Conservation (phyloP, 73 alveolate species). For the Paramecium sexaurelia region DNA sequence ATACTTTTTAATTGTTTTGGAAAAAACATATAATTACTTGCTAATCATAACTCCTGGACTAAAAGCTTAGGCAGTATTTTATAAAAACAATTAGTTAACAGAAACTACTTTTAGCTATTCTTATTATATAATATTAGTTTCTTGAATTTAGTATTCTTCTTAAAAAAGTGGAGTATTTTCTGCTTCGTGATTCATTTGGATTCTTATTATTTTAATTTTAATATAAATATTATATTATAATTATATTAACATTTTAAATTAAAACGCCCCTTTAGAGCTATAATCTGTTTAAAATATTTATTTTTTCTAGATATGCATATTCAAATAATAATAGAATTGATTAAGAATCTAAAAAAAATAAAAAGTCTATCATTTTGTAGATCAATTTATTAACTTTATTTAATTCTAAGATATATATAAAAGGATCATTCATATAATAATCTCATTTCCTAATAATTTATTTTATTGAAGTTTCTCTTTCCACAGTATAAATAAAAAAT, state of each 20-base stretch:
- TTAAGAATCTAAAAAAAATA: too few relatives aligned
- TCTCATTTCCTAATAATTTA: not conserved
- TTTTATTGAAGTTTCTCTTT: not conserved
- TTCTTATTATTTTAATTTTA: not conserved
- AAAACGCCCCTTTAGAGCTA: too few relatives aligned
- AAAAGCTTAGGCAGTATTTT: constrained; percentile 16
- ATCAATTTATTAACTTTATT: too few relatives aligned
- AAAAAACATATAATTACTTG: not conserved
- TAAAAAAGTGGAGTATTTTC: not conserved
- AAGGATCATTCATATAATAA: not conserved
- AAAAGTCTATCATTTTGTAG: too few relatives aligned
- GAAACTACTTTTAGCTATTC: not conserved
- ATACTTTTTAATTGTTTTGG: not conserved
- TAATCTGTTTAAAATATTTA: too few relatives aligned
- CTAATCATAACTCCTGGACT: not conserved
- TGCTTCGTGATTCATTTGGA: constrained; percentile 39
- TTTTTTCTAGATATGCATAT: too few relatives aligned
- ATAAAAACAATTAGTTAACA: not conserved
- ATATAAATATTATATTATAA: not conserved
- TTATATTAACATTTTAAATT: too few relatives aligned
- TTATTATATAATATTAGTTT: not conserved
- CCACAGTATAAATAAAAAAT: not conserved
- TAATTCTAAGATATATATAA: too few relatives aligned
- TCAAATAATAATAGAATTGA: too few relatives aligned
- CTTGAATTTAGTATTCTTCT: not conserved